Conservation (phyloP, 2,329 filamentous ascomycete species). For the Colletotrichum musae region DNA sequence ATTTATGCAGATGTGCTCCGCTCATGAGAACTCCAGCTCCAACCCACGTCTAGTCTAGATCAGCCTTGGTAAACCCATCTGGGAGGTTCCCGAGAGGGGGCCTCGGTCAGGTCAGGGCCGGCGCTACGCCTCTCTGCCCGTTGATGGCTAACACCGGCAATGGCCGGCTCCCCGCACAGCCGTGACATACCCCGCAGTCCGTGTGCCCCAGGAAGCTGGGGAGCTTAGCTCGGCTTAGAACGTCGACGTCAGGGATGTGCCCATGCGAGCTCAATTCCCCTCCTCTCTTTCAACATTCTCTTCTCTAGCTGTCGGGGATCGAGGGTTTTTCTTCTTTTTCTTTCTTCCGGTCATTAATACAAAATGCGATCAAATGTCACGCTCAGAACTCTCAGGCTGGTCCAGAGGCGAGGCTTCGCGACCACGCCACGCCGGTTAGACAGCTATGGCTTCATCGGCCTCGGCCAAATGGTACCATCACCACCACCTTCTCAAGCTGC, state of each 20-base stretch:
- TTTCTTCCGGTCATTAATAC: no score
- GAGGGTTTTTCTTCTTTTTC: no score
- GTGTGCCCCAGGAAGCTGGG: constrained; percentile 19
- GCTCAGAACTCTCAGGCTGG: constrained; percentile 47
- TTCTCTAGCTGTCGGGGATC: constrained; percentile 43
- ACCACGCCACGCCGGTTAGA: constrained; percentile 63
- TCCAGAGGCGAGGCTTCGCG: constrained; percentile 65
- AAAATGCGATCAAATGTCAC: constrained; percentile 20
- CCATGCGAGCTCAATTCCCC: background rate
- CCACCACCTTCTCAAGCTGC: constrained; percentile 37
- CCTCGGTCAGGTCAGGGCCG: constrained; percentile 13
- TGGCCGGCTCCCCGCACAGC: constrained; percentile 52
- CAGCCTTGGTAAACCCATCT: no score
- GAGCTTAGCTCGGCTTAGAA: constrained; percentile 15
- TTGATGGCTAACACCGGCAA: constrained; percentile 50
- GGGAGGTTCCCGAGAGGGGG: background rate
- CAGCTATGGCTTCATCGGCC: constrained; percentile 71
- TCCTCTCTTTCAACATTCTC: background rate
- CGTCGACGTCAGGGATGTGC: background rate
- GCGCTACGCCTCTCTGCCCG: background rate
- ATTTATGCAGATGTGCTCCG: no score
- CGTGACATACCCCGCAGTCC: constrained; percentile 13
- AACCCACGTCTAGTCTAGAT: no score
- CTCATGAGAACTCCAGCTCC: no score
- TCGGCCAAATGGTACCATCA: constrained; percentile 70